Base-by-base conservation (phyloP, 2,329 filamentous ascomycete genomes). In the Aspergillus sp. region DNA sequence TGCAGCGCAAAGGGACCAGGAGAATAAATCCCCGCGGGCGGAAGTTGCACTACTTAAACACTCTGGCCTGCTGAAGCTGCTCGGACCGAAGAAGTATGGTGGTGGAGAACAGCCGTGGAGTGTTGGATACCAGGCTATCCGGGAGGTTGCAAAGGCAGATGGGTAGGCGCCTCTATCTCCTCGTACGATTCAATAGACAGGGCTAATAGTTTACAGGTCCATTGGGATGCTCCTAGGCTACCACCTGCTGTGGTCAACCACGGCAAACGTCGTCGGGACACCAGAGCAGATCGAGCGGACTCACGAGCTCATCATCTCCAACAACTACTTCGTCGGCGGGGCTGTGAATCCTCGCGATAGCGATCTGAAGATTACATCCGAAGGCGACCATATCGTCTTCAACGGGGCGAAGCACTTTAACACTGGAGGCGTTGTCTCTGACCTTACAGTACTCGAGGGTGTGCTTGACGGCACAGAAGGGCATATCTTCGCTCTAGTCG, bases 301-400 rank as follows among this genome's bases (percentile, higher is more conserved):
- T 1, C 80, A 86, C 57, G 76, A 85, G 60, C 71, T 81, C 51
- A 85, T 89, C 65, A 80, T 86, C 58, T 70, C 77, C 17, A 87
- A 87, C 72, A 88, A 89, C 68, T 86, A 84, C 70, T 88, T 87
- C 60, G 79, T 89, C 14, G 85, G 86, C 7, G 86, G 76, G n/a
- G 83, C 86, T 0, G 86, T 89, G 19, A 89, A 89, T 62, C 86
- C 85, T 0, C 81, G 86, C 3, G 85, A 89, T 66, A 84, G 75
- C 40, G 85, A 88, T 63, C 71, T 87, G 8, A 81, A 78, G 31
- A 85, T 87, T 59, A 83, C 77, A 0, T 70, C 77, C 1, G 77
- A 84, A 1, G 84, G 82, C 1, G 81, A 85, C 4, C 73, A 80
- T 2, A 69, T 88, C 14, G 68, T 86, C 2, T 88, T 86, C 70